Evolutionary conservation across 495 filamentous ascomycete genomes (phyloP).

Genomic region (Bombardia bombarda): DNA sequence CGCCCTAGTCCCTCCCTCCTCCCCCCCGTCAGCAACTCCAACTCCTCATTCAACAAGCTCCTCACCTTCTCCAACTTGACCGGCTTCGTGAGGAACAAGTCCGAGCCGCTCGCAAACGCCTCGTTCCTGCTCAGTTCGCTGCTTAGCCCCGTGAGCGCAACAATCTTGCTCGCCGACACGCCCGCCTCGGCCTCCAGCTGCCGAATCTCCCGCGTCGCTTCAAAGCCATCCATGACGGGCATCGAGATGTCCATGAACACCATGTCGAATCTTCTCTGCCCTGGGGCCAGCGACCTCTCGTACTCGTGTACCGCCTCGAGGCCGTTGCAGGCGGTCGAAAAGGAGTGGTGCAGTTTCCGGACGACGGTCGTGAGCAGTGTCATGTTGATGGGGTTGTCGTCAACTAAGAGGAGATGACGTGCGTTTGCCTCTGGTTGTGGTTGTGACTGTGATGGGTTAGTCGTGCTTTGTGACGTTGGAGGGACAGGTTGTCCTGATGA

Average conservation of each 20-base stretch:
- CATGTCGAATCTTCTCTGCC: constrained; percentile 33
- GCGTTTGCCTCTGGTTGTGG: not conserved
- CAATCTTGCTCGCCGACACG: constrained; percentile 40
- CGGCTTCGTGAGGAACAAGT: constrained; percentile 66
- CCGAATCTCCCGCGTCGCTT: constrained; percentile 48
- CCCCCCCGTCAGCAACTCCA: no score
- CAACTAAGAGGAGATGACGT: constrained; percentile 58
- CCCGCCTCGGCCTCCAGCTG: constrained; percentile 34
- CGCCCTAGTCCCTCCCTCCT: no score
- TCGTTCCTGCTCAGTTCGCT: constrained; percentile 55
- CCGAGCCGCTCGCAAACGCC: constrained; percentile 55
- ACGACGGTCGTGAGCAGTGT: constrained; percentile 59
- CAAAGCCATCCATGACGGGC: constrained; percentile 58
- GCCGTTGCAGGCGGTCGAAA: constrained; percentile 33
- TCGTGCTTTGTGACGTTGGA: not conserved
- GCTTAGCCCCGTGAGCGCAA: constrained; percentile 63
- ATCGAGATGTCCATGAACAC: constrained; percentile 62
- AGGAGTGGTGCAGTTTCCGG: constrained; percentile 35
- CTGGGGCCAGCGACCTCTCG: constrained; percentile 15
- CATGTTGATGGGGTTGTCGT: constrained; percentile 71
- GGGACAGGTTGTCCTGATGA: no score
- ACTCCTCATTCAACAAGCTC: constrained; percentile 9
- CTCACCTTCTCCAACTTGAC: constrained; percentile 33
- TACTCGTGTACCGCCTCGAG: constrained; percentile 35
- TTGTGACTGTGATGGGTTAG: constrained; percentile 4